A percentile compares a stretch with the other conserved stretches of the same genome.
phyloP scores from a whole-genome alignment of 1,284 basidiomycete genomes.

The Ceratobasidium sp. region DNA sequence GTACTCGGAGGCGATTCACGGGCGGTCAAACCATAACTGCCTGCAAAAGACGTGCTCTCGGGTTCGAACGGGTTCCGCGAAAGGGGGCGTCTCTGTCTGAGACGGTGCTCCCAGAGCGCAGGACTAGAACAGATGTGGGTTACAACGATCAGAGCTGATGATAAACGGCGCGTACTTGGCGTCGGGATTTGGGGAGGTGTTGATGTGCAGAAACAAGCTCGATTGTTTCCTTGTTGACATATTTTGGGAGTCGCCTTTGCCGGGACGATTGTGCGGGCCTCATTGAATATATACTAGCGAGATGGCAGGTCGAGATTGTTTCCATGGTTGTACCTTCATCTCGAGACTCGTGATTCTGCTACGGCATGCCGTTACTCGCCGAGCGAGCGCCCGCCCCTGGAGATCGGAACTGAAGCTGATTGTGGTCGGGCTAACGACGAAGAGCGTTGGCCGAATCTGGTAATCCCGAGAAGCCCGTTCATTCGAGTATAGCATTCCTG shows the following conservation, averaged over 20 bases:
- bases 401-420: too few species aligned
- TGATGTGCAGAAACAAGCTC: conserved; percentile 17
- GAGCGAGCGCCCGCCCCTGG: too few species aligned
- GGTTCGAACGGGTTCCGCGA: conserved; percentile 27
- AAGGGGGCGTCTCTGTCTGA: conserved; percentile 18
- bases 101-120: conserved; percentile 30
- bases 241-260: too few species aligned
- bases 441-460: too few species aligned
- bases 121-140: conserved; percentile 5
- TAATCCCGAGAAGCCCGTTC: too few species aligned
- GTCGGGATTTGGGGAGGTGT: neutral
- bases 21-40: neutral
- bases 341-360: too few species aligned
- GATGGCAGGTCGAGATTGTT: too few species aligned
- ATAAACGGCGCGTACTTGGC: neutral
- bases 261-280: too few species aligned
- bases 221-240: neutral
- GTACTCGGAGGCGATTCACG: neutral
- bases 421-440: too few species aligned
- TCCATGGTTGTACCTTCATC: too few species aligned
- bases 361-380: too few species aligned
- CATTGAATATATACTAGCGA: too few species aligned
- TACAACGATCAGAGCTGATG: neutral
- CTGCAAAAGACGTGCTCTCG: neutral
- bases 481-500: neutral